phyloP scores from a whole-genome alignment of 1,284 basidiomycete species.

The Ganoderma sinense region DNA sequence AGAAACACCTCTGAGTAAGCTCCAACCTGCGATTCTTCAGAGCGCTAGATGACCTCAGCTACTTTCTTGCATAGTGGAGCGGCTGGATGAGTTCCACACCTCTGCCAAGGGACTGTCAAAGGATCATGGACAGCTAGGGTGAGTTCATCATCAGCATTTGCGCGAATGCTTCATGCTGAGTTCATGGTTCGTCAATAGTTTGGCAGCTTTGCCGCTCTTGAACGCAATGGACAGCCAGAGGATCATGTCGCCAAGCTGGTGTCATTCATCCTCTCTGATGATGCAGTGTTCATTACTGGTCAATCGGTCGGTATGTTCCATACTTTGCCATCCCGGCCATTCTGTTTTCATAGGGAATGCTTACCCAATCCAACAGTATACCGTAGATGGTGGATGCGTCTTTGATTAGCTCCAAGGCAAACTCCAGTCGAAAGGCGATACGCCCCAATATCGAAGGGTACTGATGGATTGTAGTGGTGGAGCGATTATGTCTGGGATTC shows the following conservation, averaged over 20 bases:
- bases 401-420: slow-evolving; percentile 17
- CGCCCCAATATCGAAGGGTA: too few relatives aligned
- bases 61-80: too few relatives aligned
- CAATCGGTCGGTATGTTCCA: too few relatives aligned
- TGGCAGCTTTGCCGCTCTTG: slow-evolving; percentile 23
- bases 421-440: background rate
- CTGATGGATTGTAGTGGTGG: too few relatives aligned
- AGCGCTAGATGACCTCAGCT: too few relatives aligned
- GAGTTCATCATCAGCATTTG: slow-evolving; percentile 18
- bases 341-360: too few relatives aligned
- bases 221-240: slow-evolving; percentile 33
- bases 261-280: slow-evolving; percentile 45
- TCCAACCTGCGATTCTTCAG: too few relatives aligned
- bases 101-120: too few relatives aligned
- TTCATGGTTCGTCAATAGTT: background rate
- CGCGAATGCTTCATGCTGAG: background rate
- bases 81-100: too few relatives aligned
- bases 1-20: too few relatives aligned
- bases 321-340: background rate
- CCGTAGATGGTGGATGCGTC: slow-evolving; percentile 25
- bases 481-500: too few relatives aligned
- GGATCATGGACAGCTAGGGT: slow-evolving; percentile 55
- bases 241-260: slow-evolving; percentile 46
- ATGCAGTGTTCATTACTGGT: slow-evolving; percentile 46
- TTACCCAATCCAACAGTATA: slow-evolving; percentile 15